These are phyloP conservation scores for Coniochaeta pulveracea DNA, from an alignment of 2,329 filamentous ascomycete species.

Conservation along the genomic window DNA sequence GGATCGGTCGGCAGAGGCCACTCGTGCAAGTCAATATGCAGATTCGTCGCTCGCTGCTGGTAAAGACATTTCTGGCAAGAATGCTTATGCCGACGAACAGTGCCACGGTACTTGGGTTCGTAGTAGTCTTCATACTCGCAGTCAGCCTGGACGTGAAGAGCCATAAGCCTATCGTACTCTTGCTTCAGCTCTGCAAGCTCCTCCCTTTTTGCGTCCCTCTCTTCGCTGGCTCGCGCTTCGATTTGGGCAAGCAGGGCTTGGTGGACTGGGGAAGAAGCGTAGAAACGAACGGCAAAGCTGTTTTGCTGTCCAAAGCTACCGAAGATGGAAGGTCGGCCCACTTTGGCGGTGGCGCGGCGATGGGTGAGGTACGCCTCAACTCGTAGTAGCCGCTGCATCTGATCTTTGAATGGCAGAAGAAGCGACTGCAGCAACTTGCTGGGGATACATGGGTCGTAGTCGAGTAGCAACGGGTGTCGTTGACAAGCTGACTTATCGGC, in stretches of 20 bases:
- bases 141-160: not conserved
- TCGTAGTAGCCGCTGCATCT: constrained; percentile 30
- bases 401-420: constrained; percentile 26
- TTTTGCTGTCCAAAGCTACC: constrained; percentile 16
- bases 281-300: constrained; percentile 37
- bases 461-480: constrained; percentile 25
- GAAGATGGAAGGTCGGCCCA: constrained; percentile 21
- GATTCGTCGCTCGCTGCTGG: constrained; percentile 15
- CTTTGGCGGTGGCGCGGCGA: constrained; percentile 15
- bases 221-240: constrained; percentile 20
- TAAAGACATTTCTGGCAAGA: constrained; percentile 25
- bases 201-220: constrained; percentile 16
- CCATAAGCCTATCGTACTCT: constrained; percentile 18
- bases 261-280: constrained; percentile 27
- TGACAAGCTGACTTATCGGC: constrained; percentile 34
- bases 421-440: constrained; percentile 27
- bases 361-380: constrained; percentile 35
- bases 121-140: constrained; percentile 6
- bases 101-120: not conserved
- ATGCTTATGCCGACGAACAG: not conserved
- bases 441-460: constrained; percentile 36
- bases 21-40: constrained; percentile 39
- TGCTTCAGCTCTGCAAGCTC: constrained; percentile 20
- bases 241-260: constrained; percentile 25
- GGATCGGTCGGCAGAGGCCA: constrained; percentile 36